phyloP scores from a whole-genome alignment of 441 rosid genomes.

The Populus tomentosa region DNA sequence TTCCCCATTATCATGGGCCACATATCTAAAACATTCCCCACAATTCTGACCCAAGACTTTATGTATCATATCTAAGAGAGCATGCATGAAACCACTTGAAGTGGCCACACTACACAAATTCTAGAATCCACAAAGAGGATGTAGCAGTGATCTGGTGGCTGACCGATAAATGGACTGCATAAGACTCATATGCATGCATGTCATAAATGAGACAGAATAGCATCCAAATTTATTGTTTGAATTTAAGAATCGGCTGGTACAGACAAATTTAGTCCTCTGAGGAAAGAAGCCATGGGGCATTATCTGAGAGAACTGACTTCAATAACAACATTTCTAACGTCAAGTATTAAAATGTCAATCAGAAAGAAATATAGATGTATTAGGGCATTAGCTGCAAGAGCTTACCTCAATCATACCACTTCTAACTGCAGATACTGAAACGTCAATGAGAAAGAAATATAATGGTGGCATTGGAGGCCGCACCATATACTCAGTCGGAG shows the following conservation, averaged over 20 bases:
- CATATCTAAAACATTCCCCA: too few species aligned
- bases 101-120: neutral
- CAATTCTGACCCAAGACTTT: neutral
- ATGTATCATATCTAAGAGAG: neutral
- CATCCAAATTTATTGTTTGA: neutral
- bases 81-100: neutral
- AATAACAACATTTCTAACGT: neutral
- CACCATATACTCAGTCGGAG: conserved; percentile 99
- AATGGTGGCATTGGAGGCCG: conserved; percentile 99
- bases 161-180: neutral
- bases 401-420: conserved; percentile 99
- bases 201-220: neutral
- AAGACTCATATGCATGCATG: neutral
- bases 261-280: neutral
- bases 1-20: neutral
- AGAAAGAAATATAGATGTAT: neutral
- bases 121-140: neutral
- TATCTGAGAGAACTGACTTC: neutral
- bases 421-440: conserved; percentile 76
- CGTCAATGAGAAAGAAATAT: conserved; percentile 96
- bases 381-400: conserved; percentile 16
- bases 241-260: neutral
- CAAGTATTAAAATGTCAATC: neutral
- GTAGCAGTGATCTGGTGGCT: neutral
- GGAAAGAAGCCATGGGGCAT: conserved; percentile 11